A percentile compares a stretch with the other conserved stretches of the same genome.
Conservation (phyloP, 805 yeast genomes). For the Lipomyces lipofer region DNA sequence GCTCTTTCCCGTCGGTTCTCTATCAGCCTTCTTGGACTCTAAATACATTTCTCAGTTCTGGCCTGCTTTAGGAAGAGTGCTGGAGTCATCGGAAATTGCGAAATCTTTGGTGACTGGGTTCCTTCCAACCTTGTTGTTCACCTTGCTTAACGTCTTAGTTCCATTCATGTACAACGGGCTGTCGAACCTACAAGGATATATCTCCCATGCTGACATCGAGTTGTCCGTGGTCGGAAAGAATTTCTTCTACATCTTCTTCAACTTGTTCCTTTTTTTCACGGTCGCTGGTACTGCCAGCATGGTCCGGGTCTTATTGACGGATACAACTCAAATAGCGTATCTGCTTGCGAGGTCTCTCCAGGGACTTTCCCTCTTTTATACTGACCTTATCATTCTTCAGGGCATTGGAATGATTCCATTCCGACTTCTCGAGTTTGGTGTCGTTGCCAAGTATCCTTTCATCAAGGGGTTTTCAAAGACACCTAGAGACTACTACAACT, state of each 20-base stretch:
- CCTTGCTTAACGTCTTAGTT: conserved; percentile 74
- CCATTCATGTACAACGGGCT: conserved; percentile 87
- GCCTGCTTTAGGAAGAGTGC: conserved; percentile 74
- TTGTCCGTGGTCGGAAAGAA: conserved; percentile 86
- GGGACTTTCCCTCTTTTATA: conserved; percentile 82
- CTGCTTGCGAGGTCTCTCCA: conserved; percentile 80
- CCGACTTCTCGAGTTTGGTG: conserved; percentile 77
- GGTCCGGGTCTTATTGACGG: conserved; percentile 77
- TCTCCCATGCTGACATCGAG: conserved; percentile 92
- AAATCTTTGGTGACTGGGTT: conserved; percentile 81
- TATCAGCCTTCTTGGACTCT: conserved; percentile 78
- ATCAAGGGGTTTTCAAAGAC: conserved; percentile 67
- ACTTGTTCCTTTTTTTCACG: conserved; percentile 89
- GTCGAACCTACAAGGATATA: conserved; percentile 80
- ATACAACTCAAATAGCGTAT: conserved; percentile 84
- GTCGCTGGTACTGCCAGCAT: conserved; percentile 88
- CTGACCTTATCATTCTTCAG: conserved; percentile 77
- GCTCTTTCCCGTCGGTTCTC: conserved; percentile 78
- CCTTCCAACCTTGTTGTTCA: conserved; percentile 87
- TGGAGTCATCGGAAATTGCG: conserved; percentile 68
- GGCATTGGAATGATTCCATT: conserved; percentile 86
- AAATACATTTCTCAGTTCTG: conserved; percentile 76
- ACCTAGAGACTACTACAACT: conserved; percentile 73
- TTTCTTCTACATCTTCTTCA: conserved; percentile 91
- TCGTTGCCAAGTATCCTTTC: conserved; percentile 70